Conservation (phyloP, 2,329 filamentous ascomycete species). For the Reticulascus tulasneorum region DNA sequence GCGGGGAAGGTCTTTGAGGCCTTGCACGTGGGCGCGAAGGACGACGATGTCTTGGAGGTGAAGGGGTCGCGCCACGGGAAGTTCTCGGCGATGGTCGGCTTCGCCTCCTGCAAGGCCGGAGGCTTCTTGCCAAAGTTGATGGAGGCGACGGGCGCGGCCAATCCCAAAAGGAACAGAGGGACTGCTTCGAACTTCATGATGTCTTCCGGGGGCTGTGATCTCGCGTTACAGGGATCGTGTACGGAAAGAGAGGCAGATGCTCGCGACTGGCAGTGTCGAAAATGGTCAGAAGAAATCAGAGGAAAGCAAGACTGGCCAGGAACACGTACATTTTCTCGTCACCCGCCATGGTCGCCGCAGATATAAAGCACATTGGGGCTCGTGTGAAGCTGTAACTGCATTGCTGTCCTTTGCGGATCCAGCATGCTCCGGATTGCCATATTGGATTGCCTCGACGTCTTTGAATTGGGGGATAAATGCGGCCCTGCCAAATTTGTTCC, state of each 20-base stretch:
- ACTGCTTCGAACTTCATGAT: conserved; percentile 2
- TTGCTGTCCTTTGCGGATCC: conserved; percentile 28
- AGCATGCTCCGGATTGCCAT: conserved; percentile 22
- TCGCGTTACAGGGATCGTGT: too few species aligned
- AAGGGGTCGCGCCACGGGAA: conserved; percentile 41
- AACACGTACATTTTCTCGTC: too few species aligned
- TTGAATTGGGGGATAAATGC: conserved; percentile 1
- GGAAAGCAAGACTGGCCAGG: too few species aligned
- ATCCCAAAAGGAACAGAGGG: conserved; percentile 6
- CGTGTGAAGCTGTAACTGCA: conserved; percentile 11
- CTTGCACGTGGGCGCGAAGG: conserved; percentile 31
- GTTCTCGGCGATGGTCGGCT: conserved; percentile 29
- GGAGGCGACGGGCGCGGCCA: conserved; percentile 16
- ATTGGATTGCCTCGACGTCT: conserved; percentile 12
- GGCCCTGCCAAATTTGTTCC: too few species aligned
- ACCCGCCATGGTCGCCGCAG: too few species aligned
- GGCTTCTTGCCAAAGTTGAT: conserved; percentile 22
- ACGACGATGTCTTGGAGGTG: conserved; percentile 15
- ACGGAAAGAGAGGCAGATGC: too few species aligned
- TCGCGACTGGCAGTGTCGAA: too few species aligned
- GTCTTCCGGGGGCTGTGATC: too few species aligned
- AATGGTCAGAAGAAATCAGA: too few species aligned
- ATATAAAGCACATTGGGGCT: conserved; percentile 5
- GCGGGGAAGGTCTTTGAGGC: conserved; percentile 30
- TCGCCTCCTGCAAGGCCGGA: conserved; percentile 19